Evolutionary conservation across 306 rosid species (phyloP).

Genomic region (Inga laurina): DNA sequence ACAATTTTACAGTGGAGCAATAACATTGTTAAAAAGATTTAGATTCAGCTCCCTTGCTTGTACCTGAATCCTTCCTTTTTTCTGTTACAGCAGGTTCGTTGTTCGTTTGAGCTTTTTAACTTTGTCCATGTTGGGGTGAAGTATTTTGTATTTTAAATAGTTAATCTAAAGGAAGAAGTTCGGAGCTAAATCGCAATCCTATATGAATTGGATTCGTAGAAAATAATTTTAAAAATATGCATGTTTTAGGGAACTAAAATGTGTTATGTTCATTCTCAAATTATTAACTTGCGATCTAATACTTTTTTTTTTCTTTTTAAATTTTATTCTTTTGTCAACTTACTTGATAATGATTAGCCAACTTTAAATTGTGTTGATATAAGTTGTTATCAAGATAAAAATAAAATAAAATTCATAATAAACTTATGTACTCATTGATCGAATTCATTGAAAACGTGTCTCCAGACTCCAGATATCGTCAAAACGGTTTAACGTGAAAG

Average conservation of each 20-base stretch:
- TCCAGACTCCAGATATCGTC: not conserved
- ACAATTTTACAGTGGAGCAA: conserved; percentile 36
- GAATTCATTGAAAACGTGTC: not conserved
- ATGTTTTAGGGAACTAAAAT: not conserved
- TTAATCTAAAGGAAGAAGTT: not conserved
- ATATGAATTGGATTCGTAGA: not conserved
- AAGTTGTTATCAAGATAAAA: not conserved
- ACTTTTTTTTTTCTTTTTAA: not conserved
- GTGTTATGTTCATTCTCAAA: not conserved
- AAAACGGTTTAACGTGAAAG: not conserved
- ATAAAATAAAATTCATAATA: no score
- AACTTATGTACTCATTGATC: not conserved
- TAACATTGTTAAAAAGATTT: conserved; percentile 29
- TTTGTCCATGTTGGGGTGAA: not conserved
- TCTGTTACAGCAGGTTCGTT: not conserved
- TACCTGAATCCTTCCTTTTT: not conserved
- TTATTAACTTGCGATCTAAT: not conserved
- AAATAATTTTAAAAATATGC: not conserved
- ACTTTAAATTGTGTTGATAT: not conserved
- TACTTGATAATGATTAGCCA: not conserved
- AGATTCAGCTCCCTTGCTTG: conserved; percentile 6
- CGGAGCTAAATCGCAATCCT: not conserved
- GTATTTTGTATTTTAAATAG: not conserved
- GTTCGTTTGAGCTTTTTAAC: not conserved
- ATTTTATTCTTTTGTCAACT: not conserved